These are phyloP conservation scores for Argentina anserina DNA, from an alignment of 306 rosid genomes.

Conservation along the genomic window DNA sequence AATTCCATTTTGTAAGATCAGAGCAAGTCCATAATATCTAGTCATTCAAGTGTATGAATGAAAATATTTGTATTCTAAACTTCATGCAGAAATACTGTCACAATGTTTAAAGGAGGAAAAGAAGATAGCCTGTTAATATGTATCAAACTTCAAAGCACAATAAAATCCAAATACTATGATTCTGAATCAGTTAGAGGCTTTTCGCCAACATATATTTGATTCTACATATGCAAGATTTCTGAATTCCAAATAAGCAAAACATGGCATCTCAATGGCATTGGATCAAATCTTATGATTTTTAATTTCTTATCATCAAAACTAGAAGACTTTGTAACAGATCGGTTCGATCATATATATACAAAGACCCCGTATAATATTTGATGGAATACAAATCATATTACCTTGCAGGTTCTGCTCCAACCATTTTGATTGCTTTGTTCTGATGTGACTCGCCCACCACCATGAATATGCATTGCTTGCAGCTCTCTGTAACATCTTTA, in stretches of 20 bases:
- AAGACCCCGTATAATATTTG: not conserved
- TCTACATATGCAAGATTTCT: not conserved
- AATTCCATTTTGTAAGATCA: constrained; percentile 14
- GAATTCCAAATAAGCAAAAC: not conserved
- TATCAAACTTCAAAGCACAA: not conserved
- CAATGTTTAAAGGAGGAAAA: not conserved
- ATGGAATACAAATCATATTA: constrained; percentile 21
- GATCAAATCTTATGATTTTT: too few species aligned
- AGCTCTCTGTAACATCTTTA: constrained; percentile 88
- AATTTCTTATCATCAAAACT: not conserved
- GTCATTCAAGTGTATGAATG: not conserved
- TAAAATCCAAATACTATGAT: not conserved
- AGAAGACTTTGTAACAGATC: not conserved
- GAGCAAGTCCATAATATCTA: too few species aligned
- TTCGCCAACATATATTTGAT: not conserved
- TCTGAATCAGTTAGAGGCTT: not conserved
- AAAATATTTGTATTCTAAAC: not conserved
- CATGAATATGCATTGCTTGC: constrained; percentile 99
- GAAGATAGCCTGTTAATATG: not conserved
- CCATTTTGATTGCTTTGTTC: constrained; percentile 99
- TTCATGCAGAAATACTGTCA: not conserved
- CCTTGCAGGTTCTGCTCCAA: constrained; percentile 93
- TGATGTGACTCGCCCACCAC: constrained; percentile 99
- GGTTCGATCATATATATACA: not conserved
- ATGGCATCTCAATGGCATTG: not conserved